phyloP scores from a whole-genome alignment of 306 rosid genomes.

The Urtica urens region DNA sequence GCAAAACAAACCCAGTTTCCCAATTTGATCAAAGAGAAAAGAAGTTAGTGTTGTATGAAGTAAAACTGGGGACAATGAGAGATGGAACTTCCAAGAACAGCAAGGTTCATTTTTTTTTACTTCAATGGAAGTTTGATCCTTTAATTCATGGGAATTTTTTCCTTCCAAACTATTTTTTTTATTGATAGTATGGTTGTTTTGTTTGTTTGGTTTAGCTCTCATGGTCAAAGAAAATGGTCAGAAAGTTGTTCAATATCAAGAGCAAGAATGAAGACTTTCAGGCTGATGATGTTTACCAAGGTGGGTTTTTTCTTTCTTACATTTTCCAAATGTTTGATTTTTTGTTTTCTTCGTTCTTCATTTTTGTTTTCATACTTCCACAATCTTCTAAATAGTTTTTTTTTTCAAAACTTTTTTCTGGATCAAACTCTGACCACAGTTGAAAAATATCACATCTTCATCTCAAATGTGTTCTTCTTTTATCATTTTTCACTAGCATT shows the following conservation, averaged over 20 bases:
- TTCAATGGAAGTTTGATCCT: conserved; percentile 11
- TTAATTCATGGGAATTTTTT: conserved; percentile 12
- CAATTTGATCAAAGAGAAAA: conserved; percentile 15
- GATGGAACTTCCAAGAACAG: conserved; percentile 82
- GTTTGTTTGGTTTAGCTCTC: conserved; percentile 74
- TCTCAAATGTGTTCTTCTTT: no score
- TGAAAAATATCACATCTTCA: no score
- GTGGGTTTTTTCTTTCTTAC: conserved; percentile 18
- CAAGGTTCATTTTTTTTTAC: conserved; percentile 43
- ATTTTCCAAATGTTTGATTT: not conserved
- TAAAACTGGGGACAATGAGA: conserved; percentile 65
- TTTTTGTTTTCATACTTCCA: no score
- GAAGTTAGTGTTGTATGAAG: conserved; percentile 47
- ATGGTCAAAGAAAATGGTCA: conserved; percentile 99
- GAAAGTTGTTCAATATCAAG: conserved; percentile 91
- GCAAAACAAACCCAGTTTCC: conserved; percentile 20
- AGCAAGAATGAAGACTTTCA: conserved; percentile 70
- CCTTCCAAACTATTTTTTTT: conserved; percentile 12
- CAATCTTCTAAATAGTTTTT: no score
- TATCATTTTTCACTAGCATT: no score
- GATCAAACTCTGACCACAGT: no score
- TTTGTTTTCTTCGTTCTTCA: conserved; percentile 3
- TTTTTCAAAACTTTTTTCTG: no score
- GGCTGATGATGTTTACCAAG: conserved; percentile 63
- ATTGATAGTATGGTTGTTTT: conserved; percentile 32